Base-by-base conservation (phyloP, 1,139 yeast genomes). In the Waltiozyma sp. region DNA sequence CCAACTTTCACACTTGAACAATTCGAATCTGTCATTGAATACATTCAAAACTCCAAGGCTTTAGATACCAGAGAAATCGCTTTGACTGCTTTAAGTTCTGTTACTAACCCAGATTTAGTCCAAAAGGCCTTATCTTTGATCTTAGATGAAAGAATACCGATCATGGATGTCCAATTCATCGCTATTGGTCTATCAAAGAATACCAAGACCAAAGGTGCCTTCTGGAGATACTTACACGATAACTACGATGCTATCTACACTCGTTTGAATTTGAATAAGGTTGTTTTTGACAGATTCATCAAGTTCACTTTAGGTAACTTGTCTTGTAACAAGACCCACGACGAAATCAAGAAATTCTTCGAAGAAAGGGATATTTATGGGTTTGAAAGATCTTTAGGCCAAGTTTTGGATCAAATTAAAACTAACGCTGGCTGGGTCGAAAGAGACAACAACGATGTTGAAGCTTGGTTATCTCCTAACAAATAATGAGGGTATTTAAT, bases 31-130 rank as follows among this genome's bases (percentile, higher is more conserved):
- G 68, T 82, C 23, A 58, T 72, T 45, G 56, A 64, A 16, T 78
- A 80, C 54, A 73, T 77, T 36, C 59, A 64, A 9, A 55, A 63
- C n/a, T 85, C 91, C 8, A 60, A 72, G 2, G 66, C 85, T 3
- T 70, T 81, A 45, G 89, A 81, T 58, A 73, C 84, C 6, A 67
- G 80, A 46, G 94, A 83, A 59, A 66, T 75, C 42, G 82, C 85
- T 0, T 64, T 83, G 34, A 58, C 60, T 18, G 76, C 89, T 0
- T 62, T 83, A 43, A 91, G 91, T 4, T 61, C 69, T 9, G 70
- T 75, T n/a, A 59, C 68, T 4, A 66, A 68, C 43, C 68, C 69
- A 18, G 53, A 56, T 2, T 41, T 60, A 34, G 54, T 56, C 31
- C 40, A 43, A 23, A 53, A 56, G 49, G 49, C 65, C 9, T 42